Conservation (phyloP, 2,329 filamentous ascomycete genomes). For the Sclerotinia nivalis region DNA sequence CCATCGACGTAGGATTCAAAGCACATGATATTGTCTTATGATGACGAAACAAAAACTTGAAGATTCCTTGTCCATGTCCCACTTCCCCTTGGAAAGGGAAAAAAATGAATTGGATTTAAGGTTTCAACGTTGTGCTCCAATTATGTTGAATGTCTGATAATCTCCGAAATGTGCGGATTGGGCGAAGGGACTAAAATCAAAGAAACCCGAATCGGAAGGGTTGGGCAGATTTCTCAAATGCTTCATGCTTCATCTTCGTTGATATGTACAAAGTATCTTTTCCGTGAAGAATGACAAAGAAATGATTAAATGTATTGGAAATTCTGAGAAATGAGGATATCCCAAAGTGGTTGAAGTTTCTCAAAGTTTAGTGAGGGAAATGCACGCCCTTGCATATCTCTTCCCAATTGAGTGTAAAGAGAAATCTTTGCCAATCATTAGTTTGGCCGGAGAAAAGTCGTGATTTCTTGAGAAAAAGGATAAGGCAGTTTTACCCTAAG, state of each 20-base stretch:
- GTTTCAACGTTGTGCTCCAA: conserved; percentile 5
- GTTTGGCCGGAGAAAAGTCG: not conserved
- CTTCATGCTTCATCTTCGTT: not conserved
- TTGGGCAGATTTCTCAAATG: not conserved
- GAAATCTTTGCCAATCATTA: not conserved
- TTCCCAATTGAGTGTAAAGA: not conserved
- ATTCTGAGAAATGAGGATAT: not conserved
- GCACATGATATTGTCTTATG: not conserved
- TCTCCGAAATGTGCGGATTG: not conserved
- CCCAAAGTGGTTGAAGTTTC: not conserved
- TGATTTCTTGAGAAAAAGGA: not conserved
- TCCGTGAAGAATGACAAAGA: not conserved
- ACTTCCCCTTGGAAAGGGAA: not conserved
- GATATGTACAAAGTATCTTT: not conserved
- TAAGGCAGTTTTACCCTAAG: not conserved
- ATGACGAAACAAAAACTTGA: conserved; percentile 3
- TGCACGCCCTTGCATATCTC: not conserved
- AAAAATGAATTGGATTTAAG: not conserved
- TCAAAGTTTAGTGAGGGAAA: not conserved
- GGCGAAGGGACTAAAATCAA: not conserved
- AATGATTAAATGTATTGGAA: not conserved
- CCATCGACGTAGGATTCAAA: too few species aligned
- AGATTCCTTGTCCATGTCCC: not conserved
- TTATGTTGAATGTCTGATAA: not conserved
- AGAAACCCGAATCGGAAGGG: too few species aligned